Percentiles rank a stretch among this genome's conserved stretches.
Evolutionary conservation across 2,329 filamentous ascomycete species (phyloP).

Genomic region (Beauveria sp.): DNA sequence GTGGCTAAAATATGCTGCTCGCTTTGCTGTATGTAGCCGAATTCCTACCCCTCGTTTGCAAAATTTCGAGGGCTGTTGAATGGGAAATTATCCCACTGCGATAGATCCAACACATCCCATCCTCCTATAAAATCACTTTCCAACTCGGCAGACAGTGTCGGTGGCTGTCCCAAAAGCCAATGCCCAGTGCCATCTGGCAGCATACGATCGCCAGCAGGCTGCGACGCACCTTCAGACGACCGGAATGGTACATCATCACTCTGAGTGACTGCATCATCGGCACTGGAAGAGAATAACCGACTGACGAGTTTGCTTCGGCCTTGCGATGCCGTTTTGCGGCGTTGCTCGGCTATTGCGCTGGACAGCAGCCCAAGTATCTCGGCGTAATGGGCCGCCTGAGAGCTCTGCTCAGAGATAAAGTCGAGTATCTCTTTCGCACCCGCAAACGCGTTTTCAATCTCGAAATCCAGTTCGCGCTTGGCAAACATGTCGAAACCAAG

Average conservation of each 20-base stretch:
- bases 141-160: not conserved
- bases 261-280: not conserved
- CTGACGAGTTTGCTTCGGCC: conserved; percentile 22
- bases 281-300: conserved; percentile 18
- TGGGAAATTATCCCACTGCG: conserved; percentile 26
- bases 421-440: conserved; percentile 42
- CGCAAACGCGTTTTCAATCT: conserved; percentile 41
- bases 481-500: conserved; percentile 50
- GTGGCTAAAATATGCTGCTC: too few species aligned
- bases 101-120: conserved; percentile 24
- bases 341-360: conserved; percentile 35
- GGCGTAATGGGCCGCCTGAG: conserved; percentile 49
- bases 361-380: conserved; percentile 44
- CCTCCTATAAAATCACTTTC: conserved; percentile 10
- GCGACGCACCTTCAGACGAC: not conserved
- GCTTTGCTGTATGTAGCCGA: not conserved
- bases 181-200: not conserved
- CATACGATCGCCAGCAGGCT: not conserved
- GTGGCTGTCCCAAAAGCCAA: not conserved
- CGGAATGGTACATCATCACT: not conserved
- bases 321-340: conserved; percentile 18
- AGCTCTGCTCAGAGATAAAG: conserved; percentile 39
- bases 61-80: conserved; percentile 14
- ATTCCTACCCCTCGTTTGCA: conserved; percentile 2
- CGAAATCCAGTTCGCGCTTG: conserved; percentile 34